Base-by-base conservation (phyloP, 164 flowering plant species). In the Stephania japonica region DNA sequence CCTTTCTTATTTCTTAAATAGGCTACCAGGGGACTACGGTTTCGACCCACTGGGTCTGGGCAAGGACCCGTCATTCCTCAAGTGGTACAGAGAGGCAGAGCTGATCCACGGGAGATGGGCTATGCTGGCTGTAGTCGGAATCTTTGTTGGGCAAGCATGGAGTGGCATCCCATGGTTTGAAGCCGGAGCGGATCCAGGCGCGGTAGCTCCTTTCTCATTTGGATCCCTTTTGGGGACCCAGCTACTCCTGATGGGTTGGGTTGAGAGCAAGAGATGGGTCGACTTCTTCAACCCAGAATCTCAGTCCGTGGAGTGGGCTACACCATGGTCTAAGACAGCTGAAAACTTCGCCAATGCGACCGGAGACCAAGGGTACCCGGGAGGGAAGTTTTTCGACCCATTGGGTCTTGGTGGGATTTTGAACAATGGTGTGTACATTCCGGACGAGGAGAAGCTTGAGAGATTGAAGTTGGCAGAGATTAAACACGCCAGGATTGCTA, bases 21-120 rank as follows among this genome's bases (percentile, higher is more conserved):
- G 99, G 78, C 87, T 92, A 0, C 97, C 97, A 18, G 99, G 99
- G 24, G 99, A 94, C 84, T 94, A 70, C 43, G 97, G 99, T 9
- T 94, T 94, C 76, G 97, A 94, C 86, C 99, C 99, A 19, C 80
- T 94, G n/a, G 97, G 99, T 0, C 89, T 94, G 32, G 99, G 99
- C 14, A 91, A 92, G 80, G 99, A 94, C 81, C 97, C 99, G 6
- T 91, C 97, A 12, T 94, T 94, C 85, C 89, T 94, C 71, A 92
- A 85, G 76, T 94, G 99, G 99, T 94, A 94, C 94, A 86, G 99
- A 78, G 97, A 94, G 71, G 99, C 99, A 0, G 99, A 94, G 87
- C 87, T 92, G 73, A 94, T 94, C 89, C 99, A 94, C 75, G 99
- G 99, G 0, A 81, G 99, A 67, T 94, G 99, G 99, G 99, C 99